Evolutionary conservation across 345 rosid species (phyloP).

Genomic region (Eucalyptus polyanthemos): DNA sequence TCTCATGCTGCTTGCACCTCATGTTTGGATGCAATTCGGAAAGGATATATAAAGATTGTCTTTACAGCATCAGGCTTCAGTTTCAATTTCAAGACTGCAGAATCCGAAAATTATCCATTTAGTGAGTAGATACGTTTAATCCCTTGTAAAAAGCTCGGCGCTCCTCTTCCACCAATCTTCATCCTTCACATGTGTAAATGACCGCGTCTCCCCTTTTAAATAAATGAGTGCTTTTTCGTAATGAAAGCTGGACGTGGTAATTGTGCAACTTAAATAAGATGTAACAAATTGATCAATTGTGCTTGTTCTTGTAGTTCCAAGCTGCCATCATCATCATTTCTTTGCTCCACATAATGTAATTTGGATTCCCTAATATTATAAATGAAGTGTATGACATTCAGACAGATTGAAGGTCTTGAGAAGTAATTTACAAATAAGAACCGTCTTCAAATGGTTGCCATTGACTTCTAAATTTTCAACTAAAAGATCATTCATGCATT

Average conservation of each 20-base stretch:
- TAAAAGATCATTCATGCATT: background rate
- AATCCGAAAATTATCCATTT: background rate
- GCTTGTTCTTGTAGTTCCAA: background rate
- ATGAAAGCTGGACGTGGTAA: background rate
- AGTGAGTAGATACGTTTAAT: background rate
- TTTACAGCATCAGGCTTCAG: background rate
- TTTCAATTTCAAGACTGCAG: background rate
- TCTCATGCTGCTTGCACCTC: background rate
- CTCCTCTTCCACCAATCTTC: background rate
- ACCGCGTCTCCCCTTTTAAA: background rate
- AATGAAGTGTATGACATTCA: background rate
- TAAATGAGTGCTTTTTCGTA: background rate
- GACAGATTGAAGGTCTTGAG: background rate
- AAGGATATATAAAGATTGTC: background rate
- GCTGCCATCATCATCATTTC: background rate
- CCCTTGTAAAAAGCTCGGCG: background rate
- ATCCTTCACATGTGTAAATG: background rate
- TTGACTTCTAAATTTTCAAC: background rate
- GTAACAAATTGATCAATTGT: background rate
- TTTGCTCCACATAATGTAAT: background rate
- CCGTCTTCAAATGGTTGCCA: background rate
- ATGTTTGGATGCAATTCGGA: background rate
- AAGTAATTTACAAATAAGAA: background rate
- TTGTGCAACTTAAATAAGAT: background rate
- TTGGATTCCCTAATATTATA: background rate